Percentiles rank a stretch among this genome's conserved stretches.
These are phyloP conservation scores for Phytophthora ramorum DNA, from an alignment of 352 stramenopile genomes.

Conservation along the genomic window DNA sequence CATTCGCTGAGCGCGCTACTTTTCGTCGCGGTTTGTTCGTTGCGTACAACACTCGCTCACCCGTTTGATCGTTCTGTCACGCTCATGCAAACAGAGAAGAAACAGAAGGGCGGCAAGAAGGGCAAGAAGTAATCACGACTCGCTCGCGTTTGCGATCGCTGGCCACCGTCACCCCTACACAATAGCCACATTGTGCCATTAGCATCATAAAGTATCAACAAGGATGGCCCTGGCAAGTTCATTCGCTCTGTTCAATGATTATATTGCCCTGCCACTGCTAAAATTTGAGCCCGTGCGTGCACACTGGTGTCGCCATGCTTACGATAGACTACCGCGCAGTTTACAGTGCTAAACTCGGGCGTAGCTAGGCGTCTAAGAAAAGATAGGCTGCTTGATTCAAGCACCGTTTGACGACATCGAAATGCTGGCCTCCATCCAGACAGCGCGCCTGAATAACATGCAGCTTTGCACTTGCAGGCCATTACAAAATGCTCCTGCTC, in stretches of 20 bases:
- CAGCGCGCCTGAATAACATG: not conserved
- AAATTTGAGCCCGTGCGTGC: no score
- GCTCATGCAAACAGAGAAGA: not conserved
- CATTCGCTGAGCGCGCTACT: not conserved
- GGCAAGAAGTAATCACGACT: not conserved
- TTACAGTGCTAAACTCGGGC: no score
- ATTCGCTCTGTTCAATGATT: not conserved
- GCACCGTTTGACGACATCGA: no score
- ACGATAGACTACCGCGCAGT: no score
- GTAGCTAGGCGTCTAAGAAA: no score
- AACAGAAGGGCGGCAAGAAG: not conserved
- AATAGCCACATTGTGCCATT: slow-evolving; percentile 1
- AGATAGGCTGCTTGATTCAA: no score
- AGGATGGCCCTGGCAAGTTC: not conserved
- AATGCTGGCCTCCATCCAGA: no score
- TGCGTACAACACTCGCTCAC: not conserved
- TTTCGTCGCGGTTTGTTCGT: not conserved
- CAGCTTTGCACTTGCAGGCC: not conserved
- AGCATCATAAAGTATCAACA: not conserved
- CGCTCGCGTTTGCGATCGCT: not conserved
- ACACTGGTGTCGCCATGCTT: no score
- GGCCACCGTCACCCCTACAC: not conserved
- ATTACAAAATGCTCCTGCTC: no score
- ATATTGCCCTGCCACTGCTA: not conserved
- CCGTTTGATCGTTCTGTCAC: not conserved